Percentiles rank a stretch among this genome's conserved stretches.
phyloP scores from a whole-genome alignment of 2,329 filamentous ascomycete species.

The Aotearoamyces nothofagi region DNA sequence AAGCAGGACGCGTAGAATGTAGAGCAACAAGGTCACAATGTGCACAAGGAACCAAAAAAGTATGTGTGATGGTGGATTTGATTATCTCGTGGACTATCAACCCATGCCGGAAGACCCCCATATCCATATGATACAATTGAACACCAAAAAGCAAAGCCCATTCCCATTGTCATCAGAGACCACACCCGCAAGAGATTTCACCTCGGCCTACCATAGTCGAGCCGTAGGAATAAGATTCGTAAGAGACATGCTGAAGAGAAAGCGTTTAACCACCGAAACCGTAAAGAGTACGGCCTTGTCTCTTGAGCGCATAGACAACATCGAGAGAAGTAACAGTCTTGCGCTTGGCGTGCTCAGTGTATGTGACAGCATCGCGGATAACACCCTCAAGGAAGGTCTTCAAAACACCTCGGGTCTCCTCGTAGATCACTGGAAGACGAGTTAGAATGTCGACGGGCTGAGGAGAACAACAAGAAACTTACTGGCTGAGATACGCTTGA shows the following conservation, averaged over 20 bases:
- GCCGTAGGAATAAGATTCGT: slow-evolving; percentile 13
- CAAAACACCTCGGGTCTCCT: slow-evolving; percentile 64
- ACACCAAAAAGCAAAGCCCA: slow-evolving; percentile 14
- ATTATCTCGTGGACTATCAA: slow-evolving; percentile 9
- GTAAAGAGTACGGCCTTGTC: slow-evolving; percentile 52
- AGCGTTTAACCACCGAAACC: slow-evolving; percentile 47
- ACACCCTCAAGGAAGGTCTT: slow-evolving; percentile 70
- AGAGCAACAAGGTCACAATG: too few species aligned
- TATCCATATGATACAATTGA: slow-evolving; percentile 17
- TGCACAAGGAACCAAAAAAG: too few species aligned
- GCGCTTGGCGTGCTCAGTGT: slow-evolving; percentile 73
- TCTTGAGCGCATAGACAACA: slow-evolving; percentile 50
- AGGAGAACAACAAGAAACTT: slow-evolving; percentile 1
- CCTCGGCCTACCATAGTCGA: slow-evolving; percentile 5
- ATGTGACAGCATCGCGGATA: slow-evolving; percentile 65
- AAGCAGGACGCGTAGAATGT: too few species aligned
- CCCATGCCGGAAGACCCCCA: slow-evolving; percentile 13
- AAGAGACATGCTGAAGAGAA: slow-evolving; percentile 10
- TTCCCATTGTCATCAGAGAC: slow-evolving; percentile 9
- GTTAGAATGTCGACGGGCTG: slow-evolving; percentile 6
- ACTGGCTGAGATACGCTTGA: slow-evolving; percentile 60
- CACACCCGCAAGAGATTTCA: slow-evolving; percentile 4
- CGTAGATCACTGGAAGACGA: slow-evolving; percentile 51
- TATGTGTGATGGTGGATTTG: slow-evolving; percentile 7
- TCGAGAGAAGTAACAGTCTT: slow-evolving; percentile 54